Evolutionary conservation across 352 stramenopile genomes (phyloP).

Genomic region (Phytophthora lateralis): DNA sequence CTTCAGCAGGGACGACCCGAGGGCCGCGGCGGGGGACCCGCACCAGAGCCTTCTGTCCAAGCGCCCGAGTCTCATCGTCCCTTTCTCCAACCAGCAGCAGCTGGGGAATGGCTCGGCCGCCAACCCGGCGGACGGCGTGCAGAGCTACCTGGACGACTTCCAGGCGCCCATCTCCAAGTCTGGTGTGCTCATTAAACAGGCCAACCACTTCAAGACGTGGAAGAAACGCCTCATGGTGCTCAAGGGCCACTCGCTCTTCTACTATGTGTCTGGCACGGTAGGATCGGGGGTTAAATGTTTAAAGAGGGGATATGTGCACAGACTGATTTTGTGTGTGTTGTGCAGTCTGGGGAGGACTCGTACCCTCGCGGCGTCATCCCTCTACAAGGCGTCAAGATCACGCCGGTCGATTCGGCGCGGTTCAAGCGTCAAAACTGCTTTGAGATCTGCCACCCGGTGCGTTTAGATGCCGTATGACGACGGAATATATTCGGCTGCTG

Average conservation of each 20-base stretch:
- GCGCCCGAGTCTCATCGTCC: conserved; percentile 77
- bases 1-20: conserved; percentile 52
- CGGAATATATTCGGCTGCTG: conserved; percentile 6
- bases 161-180: conserved; percentile 84
- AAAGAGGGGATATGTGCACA: conserved; percentile 1
- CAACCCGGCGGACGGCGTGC: conserved; percentile 31
- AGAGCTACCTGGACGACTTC: conserved; percentile 77
- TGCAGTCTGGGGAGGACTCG: conserved; percentile 83
- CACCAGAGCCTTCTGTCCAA: conserved; percentile 71
- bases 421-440: conserved; percentile 91
- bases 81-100: conserved; percentile 48
- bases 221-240: conserved; percentile 91
- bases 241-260: conserved; percentile 87
- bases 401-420: conserved; percentile 70
- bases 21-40: conserved; percentile 23
- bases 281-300: not conserved
- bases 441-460: conserved; percentile 83
- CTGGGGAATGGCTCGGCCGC: conserved; percentile 13
- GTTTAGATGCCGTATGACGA: conserved; percentile 14
- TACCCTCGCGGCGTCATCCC: conserved; percentile 85
- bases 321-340: conserved; percentile 11
- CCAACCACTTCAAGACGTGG: conserved; percentile 90
- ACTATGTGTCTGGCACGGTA: conserved; percentile 89
- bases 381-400: conserved; percentile 77
- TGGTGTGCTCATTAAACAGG: conserved; percentile 87